A percentile compares a stretch with the other conserved stretches of the same genome.
These are phyloP conservation scores for Glycine tomentella DNA, from an alignment of 306 rosid genomes.

Conservation along the genomic window DNA sequence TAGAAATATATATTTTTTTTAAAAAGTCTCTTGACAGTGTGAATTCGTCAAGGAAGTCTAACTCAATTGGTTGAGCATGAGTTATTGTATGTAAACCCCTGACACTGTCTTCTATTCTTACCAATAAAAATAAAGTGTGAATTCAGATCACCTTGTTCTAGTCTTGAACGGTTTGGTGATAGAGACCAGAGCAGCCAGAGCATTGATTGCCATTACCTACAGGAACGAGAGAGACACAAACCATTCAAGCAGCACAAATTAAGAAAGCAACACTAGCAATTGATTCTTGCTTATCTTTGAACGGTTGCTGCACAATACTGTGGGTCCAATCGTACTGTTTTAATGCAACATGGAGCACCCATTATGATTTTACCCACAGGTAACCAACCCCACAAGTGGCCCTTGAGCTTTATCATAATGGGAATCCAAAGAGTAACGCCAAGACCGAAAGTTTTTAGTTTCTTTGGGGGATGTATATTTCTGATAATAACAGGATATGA, in stretches of 20 bases:
- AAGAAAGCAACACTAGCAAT: constrained; percentile 52
- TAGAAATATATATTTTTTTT: too few species aligned
- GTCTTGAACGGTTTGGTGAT: constrained; percentile 32
- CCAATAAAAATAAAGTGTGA: too few species aligned
- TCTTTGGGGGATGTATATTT: constrained; percentile 27
- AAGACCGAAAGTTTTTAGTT: constrained; percentile 44
- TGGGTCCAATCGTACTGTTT: constrained; percentile 54
- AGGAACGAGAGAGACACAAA: constrained; percentile 38
- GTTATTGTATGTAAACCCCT: too few species aligned
- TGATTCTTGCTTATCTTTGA: constrained; percentile 49
- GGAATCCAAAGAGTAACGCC: constrained; percentile 59
- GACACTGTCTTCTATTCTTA: too few species aligned
- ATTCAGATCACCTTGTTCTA: constrained; percentile 16
- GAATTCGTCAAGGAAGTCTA: too few species aligned
- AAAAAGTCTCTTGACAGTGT: too few species aligned
- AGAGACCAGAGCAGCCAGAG: constrained; percentile 38
- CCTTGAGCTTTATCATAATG: constrained; percentile 46
- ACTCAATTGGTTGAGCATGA: too few species aligned
- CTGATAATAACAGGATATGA: constrained; percentile 42
- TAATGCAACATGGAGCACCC: constrained; percentile 55
- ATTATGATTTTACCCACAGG: constrained; percentile 44
- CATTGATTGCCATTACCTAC: constrained; percentile 45
- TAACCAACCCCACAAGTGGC: constrained; percentile 53
- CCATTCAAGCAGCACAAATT: constrained; percentile 35
- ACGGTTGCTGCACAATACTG: constrained; percentile 44